Percentiles rank a stretch among this genome's conserved stretches.
These are phyloP conservation scores for Salix suchowensis DNA, from an alignment of 345 rosid species.

Conservation along the genomic window DNA sequence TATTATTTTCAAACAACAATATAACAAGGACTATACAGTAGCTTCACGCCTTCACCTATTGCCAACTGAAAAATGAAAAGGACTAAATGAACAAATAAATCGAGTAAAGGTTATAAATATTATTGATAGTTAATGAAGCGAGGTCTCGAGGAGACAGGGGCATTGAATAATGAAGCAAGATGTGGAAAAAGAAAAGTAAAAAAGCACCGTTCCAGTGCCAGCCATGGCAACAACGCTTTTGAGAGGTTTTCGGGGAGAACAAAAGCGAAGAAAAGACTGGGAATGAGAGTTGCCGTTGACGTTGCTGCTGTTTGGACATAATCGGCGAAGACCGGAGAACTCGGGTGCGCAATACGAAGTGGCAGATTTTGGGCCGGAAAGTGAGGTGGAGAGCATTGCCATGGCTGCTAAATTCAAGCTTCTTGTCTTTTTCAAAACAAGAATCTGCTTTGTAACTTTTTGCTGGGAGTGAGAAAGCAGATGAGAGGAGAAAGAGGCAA, in stretches of 20 bases:
- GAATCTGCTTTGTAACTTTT: not conserved
- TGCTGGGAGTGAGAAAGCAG: not conserved
- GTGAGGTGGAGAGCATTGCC: constrained; percentile 56
- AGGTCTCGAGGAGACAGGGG: not conserved
- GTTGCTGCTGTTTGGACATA: constrained; percentile 36
- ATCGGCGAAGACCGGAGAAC: constrained; percentile 57
- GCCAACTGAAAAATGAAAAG: too few relatives aligned
- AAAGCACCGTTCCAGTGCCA: constrained; percentile 74
- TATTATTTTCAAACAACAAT: not conserved
- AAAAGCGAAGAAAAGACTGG: constrained; percentile 44
- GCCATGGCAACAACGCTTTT: constrained; percentile 77
- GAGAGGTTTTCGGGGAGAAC: constrained; percentile 48
- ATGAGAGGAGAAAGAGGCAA: not conserved
- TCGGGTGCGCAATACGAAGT: constrained; percentile 28
- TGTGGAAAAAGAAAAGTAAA: not conserved
- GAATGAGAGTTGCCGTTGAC: constrained; percentile 19
- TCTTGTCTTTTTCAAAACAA: not conserved
- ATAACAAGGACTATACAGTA: not conserved
- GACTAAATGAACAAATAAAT: not conserved
- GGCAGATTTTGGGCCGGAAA: constrained; percentile 38
- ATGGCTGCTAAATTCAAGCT: constrained; percentile 13
- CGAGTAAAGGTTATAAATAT: not conserved
- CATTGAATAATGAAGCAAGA: not conserved
- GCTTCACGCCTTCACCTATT: too few relatives aligned
- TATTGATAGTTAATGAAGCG: not conserved